Percentiles rank a stretch among this genome's conserved stretches.
Conservation (phyloP, 2,329 filamentous ascomycete genomes). For the Plenodomus tracheiphilus region DNA sequence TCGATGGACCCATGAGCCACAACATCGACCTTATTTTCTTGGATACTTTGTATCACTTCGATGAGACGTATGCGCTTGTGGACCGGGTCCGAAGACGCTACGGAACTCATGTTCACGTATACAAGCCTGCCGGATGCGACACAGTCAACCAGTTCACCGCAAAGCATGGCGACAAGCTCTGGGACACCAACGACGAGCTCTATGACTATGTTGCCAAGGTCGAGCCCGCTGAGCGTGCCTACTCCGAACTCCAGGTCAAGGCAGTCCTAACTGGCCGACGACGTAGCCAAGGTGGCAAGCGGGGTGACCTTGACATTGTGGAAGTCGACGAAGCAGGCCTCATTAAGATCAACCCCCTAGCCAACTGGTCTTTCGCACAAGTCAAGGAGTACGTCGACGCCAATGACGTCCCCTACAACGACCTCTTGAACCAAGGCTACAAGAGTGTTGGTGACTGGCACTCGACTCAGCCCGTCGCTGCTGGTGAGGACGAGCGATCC, state of each 20-base stretch:
- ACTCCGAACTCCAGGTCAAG: slow-evolving; percentile 81
- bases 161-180: slow-evolving; percentile 80
- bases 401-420: slow-evolving; percentile 91
- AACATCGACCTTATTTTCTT: slow-evolving; percentile 57
- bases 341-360: slow-evolving; percentile 96
- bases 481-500: slow-evolving; percentile 92
- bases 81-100: slow-evolving; percentile 76
- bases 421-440: slow-evolving; percentile 88
- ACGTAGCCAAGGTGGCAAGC: slow-evolving; percentile 88
- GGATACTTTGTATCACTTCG: slow-evolving; percentile 59
- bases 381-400: slow-evolving; percentile 85
- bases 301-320: slow-evolving; percentile 85
- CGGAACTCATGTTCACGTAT: slow-evolving; percentile 80
- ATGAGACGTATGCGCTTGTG: slow-evolving; percentile 56
- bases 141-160: slow-evolving; percentile 77
- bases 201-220: slow-evolving; percentile 99
- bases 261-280: slow-evolving; percentile 92
- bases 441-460: slow-evolving; percentile 99
- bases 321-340: slow-evolving; percentile 90
- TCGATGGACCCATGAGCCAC: slow-evolving; percentile 63
- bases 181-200: slow-evolving; percentile 81
- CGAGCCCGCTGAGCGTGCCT: slow-evolving; percentile 90
- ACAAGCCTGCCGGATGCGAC: slow-evolving; percentile 78
- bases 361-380: slow-evolving; percentile 90
- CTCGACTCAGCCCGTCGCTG: slow-evolving; percentile 84